A percentile compares a stretch with the other conserved stretches of the same genome.
These are phyloP conservation scores for Irpex sp. DNA, from an alignment of 1,284 basidiomycete genomes.

Conservation along the genomic window DNA sequence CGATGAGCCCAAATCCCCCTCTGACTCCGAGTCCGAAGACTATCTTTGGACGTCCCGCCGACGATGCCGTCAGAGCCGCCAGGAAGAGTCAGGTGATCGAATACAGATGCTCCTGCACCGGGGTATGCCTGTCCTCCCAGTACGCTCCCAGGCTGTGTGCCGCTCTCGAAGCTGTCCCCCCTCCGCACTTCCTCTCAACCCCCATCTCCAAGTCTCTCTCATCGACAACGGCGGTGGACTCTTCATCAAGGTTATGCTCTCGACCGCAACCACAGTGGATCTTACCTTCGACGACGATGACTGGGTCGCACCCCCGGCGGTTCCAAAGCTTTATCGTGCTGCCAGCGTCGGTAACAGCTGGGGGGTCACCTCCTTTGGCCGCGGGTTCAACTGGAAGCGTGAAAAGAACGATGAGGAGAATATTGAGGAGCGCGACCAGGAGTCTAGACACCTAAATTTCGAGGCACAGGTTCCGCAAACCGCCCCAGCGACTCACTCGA, in stretches of 20 bases:
- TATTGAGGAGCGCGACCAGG: slow-evolving; percentile 12
- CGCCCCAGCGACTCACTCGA: slow-evolving; percentile 6
- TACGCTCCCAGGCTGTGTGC: slow-evolving; percentile 15
- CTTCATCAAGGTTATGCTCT: slow-evolving; percentile 44
- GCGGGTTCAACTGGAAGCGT: slow-evolving; percentile 74
- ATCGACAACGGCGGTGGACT: slow-evolving; percentile 15
- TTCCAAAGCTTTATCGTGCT: slow-evolving; percentile 50
- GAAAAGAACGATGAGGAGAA: slow-evolving; percentile 29
- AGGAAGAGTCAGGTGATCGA: slow-evolving; percentile 19
- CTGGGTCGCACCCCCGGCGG: slow-evolving; percentile 38
- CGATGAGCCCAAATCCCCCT: slow-evolving; percentile 15
- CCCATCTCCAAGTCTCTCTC: slow-evolving; percentile 9
- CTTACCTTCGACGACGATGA: slow-evolving; percentile 64
- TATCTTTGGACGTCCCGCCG: slow-evolving; percentile 27
- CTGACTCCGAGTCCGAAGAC: slow-evolving; percentile 26
- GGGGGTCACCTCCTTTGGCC: slow-evolving; percentile 77
- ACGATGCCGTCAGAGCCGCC: slow-evolving; percentile 18
- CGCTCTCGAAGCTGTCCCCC: slow-evolving; percentile 30
- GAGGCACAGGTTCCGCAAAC: slow-evolving; percentile 9
- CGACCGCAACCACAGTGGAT: slow-evolving; percentile 50
- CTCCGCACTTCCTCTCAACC: slow-evolving; percentile 22
- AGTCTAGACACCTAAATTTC: slow-evolving; percentile 14
- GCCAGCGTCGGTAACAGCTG: slow-evolving; percentile 72
- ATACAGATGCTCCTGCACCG: slow-evolving; percentile 11
- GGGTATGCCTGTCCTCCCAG: slow-evolving; percentile 4